Conservation (phyloP, 1,284 basidiomycete species). For the Farysia itapuensis region DNA sequence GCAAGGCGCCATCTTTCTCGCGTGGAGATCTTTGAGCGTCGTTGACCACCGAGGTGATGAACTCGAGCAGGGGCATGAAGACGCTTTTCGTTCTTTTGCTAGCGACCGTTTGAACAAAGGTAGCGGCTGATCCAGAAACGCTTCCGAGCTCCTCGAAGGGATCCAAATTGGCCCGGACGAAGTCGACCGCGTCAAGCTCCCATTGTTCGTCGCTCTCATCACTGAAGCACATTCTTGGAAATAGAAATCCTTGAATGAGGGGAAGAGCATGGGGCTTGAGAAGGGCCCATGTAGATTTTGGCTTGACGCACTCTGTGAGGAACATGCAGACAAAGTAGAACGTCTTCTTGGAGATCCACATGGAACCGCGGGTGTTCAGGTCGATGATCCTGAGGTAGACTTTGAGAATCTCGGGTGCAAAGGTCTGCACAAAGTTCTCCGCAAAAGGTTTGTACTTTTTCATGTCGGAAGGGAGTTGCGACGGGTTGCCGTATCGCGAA, state of each 20-base stretch:
- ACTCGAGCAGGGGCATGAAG: constrained; percentile 53
- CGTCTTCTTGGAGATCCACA: constrained; percentile 52
- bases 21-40: constrained; percentile 31
- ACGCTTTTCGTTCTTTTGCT: constrained; percentile 52
- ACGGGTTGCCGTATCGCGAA: constrained; percentile 54
- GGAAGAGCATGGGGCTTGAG: constrained; percentile 53
- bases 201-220: constrained; percentile 55
- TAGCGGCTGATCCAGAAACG: constrained; percentile 38
- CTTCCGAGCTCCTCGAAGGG: constrained; percentile 52
- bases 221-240: constrained; percentile 54
- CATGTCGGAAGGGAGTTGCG: constrained; percentile 53
- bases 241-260: constrained; percentile 52
- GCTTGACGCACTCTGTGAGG: constrained; percentile 56
- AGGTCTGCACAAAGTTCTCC: constrained; percentile 49
- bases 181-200: constrained; percentile 56
- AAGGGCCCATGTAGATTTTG: constrained; percentile 55
- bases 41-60: constrained; percentile 53
- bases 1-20: constrained; percentile 57
- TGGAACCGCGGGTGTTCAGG: constrained; percentile 23
- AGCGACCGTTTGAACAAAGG: constrained; percentile 41
- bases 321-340: constrained; percentile 51
- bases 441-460: constrained; percentile 57
- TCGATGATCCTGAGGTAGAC: constrained; percentile 54
- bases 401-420: constrained; percentile 58
- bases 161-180: constrained; percentile 50